Conservation (phyloP, 192 early-diverging fungal species). For the Lobosporangium transversale region DNA sequence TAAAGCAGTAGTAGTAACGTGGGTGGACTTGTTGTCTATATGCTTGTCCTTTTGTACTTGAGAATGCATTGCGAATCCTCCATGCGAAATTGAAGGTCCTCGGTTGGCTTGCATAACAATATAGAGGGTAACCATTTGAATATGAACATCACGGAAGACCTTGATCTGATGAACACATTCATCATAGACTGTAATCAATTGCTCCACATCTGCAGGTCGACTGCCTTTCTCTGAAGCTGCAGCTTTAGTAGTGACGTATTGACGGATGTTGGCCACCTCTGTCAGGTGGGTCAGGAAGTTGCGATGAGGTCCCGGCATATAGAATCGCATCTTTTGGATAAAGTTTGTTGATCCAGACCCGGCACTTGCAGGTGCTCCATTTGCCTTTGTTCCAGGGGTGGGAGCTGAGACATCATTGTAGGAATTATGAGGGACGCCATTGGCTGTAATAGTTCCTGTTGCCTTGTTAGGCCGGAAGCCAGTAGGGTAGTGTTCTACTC, state of each 20-base stretch:
- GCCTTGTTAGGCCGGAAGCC: conserved; percentile 52
- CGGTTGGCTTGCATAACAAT: conserved; percentile 86
- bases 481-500: conserved; percentile 87
- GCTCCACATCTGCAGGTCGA: conserved; percentile 24
- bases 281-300: conserved; percentile 83
- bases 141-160: conserved; percentile 88
- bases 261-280: conserved; percentile 71
- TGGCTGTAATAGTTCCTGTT: background rate
- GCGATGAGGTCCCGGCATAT: conserved; percentile 91
- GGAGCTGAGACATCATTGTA: conserved; percentile 13
- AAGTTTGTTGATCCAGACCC: conserved; percentile 70
- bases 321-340: conserved; percentile 90
- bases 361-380: background rate
- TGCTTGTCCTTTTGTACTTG: conserved; percentile 4
- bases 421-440: conserved; percentile 16
- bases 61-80: conserved; percentile 58
- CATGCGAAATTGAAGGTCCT: conserved; percentile 71
- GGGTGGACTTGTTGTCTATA: background rate
- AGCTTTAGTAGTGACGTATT: conserved; percentile 61
- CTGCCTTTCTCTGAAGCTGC: background rate
- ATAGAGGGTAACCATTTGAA: conserved; percentile 92
- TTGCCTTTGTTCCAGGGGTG: background rate
- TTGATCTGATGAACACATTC: conserved; percentile 83
- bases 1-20: background rate
- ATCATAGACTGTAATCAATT: conserved; percentile 80